phyloP scores from a whole-genome alignment of 352 stramenopile species.

The Globisporangium mamillatum region DNA sequence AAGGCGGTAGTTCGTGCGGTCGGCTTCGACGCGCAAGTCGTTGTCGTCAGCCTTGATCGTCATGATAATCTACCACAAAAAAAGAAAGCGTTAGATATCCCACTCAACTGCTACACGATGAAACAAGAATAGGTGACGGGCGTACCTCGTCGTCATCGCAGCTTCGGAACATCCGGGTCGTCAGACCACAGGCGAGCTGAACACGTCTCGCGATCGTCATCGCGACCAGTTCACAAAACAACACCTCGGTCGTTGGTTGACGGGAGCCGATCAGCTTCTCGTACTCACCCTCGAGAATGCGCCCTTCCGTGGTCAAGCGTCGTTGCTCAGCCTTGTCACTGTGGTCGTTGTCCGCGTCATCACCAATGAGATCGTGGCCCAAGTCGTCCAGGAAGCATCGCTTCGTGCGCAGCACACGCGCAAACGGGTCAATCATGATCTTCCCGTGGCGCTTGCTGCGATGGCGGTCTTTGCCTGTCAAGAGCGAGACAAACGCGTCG shows the following conservation, averaged over 20 bases:
- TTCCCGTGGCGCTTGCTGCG: slow-evolving; percentile 27
- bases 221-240: slow-evolving; percentile 71
- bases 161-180: slow-evolving; percentile 79
- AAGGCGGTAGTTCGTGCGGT: slow-evolving; percentile 66
- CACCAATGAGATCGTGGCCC: slow-evolving; percentile 38
- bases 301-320: slow-evolving; percentile 34
- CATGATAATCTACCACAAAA: slow-evolving; percentile 62
- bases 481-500: slow-evolving; percentile 56
- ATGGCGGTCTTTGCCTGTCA: slow-evolving; percentile 66
- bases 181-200: slow-evolving; percentile 74
- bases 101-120: not conserved
- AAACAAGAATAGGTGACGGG: not conserved
- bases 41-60: slow-evolving; percentile 77
- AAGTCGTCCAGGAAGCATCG: slow-evolving; percentile 74
- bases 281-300: slow-evolving; percentile 61
- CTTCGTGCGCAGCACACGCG: slow-evolving; percentile 58
- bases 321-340: slow-evolving; percentile 45
- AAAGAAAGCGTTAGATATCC: not conserved
- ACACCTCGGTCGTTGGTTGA: slow-evolving; percentile 43
- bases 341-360: slow-evolving; percentile 44
- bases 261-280: slow-evolving; percentile 40
- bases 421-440: slow-evolving; percentile 71
- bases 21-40: slow-evolving; percentile 65
- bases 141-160: slow-evolving; percentile 49
- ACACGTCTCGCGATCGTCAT: slow-evolving; percentile 60